Percentiles rank a stretch among this genome's conserved stretches.
Conservation (phyloP, 2,329 filamentous ascomycete species). For the Colletotrichum viniferum region DNA sequence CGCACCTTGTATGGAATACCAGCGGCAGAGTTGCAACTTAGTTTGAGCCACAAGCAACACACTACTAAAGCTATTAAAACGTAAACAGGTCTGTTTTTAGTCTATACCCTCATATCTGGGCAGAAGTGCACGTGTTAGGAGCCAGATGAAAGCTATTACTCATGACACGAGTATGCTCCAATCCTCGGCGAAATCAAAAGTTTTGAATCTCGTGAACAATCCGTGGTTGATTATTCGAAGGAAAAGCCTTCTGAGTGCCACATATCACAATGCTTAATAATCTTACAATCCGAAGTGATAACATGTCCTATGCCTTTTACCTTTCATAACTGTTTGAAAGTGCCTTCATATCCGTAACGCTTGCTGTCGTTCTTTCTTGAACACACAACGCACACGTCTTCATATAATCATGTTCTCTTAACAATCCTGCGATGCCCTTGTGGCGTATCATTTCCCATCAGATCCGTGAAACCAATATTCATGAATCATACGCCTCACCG, state of each 20-base stretch:
- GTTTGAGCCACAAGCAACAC: too few species aligned
- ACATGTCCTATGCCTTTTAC: neutral
- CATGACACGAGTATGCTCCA: neutral
- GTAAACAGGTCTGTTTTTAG: too few species aligned
- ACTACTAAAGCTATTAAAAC: too few species aligned
- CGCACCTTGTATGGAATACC: neutral
- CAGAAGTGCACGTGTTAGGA: too few species aligned
- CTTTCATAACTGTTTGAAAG: neutral
- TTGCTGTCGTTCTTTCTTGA: neutral
- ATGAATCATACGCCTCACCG: neutral
- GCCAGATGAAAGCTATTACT: neutral
- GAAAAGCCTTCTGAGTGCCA: neutral
- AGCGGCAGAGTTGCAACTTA: too few species aligned
- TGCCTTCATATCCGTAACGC: neutral
- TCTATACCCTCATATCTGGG: too few species aligned
- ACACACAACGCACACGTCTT: neutral
- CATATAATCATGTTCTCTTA: neutral
- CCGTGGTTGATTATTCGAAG: neutral
- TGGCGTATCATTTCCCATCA: neutral
- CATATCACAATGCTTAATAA: neutral
- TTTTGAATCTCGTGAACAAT: neutral
- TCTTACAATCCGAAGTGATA: neutral
- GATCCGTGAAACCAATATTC: neutral
- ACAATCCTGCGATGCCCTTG: neutral
- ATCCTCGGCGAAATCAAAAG: neutral